A percentile compares a stretch with the other conserved stretches of the same genome.
phyloP scores from a whole-genome alignment of 805 yeast genomes.

The Cyberlindnera veronae region DNA sequence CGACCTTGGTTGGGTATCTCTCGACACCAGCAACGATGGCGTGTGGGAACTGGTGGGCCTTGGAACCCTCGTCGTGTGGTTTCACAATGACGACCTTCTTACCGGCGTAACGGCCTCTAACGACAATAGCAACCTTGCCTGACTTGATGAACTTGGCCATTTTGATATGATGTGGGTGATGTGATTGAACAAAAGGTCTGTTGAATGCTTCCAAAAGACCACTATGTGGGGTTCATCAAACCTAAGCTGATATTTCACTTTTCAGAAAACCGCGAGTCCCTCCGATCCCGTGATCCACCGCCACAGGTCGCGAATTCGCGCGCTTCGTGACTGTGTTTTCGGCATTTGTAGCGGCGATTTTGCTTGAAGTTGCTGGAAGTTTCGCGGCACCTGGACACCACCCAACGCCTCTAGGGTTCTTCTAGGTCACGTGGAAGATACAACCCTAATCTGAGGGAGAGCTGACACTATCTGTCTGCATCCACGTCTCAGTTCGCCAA shows the following conservation, averaged over 20 bases:
- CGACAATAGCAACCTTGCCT: conserved; percentile 81
- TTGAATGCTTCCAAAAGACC: conserved; percentile 1
- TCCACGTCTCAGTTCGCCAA: neutral
- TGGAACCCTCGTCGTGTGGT: conserved; percentile 98
- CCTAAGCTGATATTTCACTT: conserved; percentile 26
- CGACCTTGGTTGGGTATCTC: conserved; percentile 95
- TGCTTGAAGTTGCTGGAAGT: neutral
- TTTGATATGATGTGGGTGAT: conserved; percentile 26
- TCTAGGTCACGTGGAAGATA: neutral
- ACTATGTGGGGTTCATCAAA: conserved; percentile 4
- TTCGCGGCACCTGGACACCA: neutral
- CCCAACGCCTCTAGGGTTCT: neutral
- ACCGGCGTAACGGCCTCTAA: conserved; percentile 96
- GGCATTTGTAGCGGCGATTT: neutral
- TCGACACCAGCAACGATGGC: conserved; percentile 99
- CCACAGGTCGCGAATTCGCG: too few species aligned
- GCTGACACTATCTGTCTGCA: neutral
- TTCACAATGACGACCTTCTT: conserved; percentile 98
- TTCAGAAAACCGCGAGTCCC: conserved; percentile 21
- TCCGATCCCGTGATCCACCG: conserved; percentile 6
- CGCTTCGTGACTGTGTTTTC: neutral
- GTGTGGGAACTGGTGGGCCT: conserved; percentile 97
- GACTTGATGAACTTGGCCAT: conserved; percentile 99
- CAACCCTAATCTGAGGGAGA: neutral
- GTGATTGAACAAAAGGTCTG: conserved; percentile 16